Conservation (phyloP, 75 land plant genomes). For the Picea glauca region DNA sequence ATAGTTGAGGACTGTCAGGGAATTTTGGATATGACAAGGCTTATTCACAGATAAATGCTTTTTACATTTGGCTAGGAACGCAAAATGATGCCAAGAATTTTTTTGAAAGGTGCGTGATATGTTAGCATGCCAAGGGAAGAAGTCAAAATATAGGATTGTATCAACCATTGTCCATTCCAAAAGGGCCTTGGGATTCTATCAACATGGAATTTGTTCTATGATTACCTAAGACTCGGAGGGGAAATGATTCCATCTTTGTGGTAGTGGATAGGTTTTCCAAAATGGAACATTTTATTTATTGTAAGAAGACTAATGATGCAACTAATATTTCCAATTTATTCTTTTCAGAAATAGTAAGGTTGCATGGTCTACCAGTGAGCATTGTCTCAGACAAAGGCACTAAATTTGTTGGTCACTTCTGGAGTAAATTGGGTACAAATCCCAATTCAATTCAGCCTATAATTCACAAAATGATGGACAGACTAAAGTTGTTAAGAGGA, state of each 20-base stretch:
- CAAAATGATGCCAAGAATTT: neutral
- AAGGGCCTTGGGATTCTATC: conserved; percentile 10
- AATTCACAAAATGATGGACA: too few species aligned
- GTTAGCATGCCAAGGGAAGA: neutral
- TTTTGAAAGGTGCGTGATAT: neutral
- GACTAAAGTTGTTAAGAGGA: too few species aligned
- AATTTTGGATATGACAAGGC: conserved; percentile 18
- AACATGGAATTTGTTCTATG: conserved; percentile 18
- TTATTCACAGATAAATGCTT: neutral
- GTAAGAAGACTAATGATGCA: conserved; percentile 14
- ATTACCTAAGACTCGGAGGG: conserved; percentile 2
- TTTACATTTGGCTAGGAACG: conserved; percentile 9
- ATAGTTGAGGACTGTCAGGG: conserved; percentile 8
- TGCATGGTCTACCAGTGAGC: conserved; percentile 17
- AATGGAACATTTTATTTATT: conserved; percentile 34
- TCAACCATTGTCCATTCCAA: conserved; percentile 14
- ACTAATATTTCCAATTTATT: conserved; percentile 13
- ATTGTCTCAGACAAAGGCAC: conserved; percentile 15
- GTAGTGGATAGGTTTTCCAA: conserved; percentile 40
- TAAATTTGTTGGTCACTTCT: neutral
- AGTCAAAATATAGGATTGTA: conserved; percentile 13
- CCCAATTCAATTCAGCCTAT: too few species aligned
- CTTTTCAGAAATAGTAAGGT: conserved; percentile 20
- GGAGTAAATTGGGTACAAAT: too few species aligned
- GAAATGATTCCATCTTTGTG: conserved; percentile 25